Evolutionary conservation across 139 green algal genomes (phyloP).

Genomic region (Zygnema circumcarinatum): DNA sequence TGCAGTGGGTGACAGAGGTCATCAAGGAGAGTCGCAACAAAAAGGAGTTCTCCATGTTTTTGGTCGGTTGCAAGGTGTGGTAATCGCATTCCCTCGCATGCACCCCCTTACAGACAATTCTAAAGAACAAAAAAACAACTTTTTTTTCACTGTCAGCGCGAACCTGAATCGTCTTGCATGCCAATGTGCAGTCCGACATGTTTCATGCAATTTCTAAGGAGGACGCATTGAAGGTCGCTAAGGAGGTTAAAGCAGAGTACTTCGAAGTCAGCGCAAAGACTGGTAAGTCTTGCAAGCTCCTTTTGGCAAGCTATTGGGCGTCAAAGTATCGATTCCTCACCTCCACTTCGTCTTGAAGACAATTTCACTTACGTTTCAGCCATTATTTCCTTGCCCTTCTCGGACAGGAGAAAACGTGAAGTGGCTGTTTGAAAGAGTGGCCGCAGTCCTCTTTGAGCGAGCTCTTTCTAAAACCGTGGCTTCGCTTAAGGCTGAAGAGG

Average conservation of each 20-base stretch:
- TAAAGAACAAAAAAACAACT: too few relatives aligned
- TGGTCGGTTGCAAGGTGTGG: constrained; percentile 49
- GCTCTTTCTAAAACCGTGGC: neutral
- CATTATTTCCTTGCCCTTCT: too few relatives aligned
- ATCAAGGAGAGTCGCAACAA: constrained; percentile 39
- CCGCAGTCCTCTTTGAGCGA: constrained; percentile 23
- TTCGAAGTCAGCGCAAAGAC: constrained; percentile 50
- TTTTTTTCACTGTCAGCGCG: too few relatives aligned
- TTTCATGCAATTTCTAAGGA: constrained; percentile 29
- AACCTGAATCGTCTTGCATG: neutral
- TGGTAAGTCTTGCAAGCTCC: constrained; percentile 24
- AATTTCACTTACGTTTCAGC: too few relatives aligned
- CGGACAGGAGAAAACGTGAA: constrained; percentile 8
- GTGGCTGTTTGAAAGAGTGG: constrained; percentile 17
- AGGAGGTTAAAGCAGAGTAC: constrained; percentile 46
- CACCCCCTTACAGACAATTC: too few relatives aligned
- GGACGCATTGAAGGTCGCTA: constrained; percentile 17
- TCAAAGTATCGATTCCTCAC: too few relatives aligned
- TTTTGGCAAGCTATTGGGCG: neutral
- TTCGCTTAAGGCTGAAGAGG: neutral
- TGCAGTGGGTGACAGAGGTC: constrained; percentile 36
- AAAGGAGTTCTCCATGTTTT: constrained; percentile 14
- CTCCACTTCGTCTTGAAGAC: too few relatives aligned
- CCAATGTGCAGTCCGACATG: constrained; percentile 38
- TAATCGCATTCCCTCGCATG: neutral